Base-by-base conservation (phyloP, 2,329 filamentous ascomycete species). In the Zopfia rhizophila region DNA sequence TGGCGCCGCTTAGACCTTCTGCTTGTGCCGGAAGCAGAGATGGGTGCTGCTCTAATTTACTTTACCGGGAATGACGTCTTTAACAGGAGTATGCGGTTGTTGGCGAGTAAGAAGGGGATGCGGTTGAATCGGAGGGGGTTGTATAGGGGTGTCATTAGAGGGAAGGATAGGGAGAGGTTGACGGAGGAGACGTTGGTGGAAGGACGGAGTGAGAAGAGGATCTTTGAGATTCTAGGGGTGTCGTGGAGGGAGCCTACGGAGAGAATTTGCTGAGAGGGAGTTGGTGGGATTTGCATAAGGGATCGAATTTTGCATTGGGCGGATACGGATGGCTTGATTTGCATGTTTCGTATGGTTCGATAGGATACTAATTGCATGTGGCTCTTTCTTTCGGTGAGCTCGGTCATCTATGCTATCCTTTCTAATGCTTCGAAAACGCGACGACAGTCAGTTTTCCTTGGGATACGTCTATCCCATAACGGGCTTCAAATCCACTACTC, bases 21-120 rank as follows among this genome's bases (percentile, higher is more conserved):
- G 1, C 81, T 95, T 3, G 92, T 96, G 1, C 91, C 92, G 0
- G 85, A 86, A 56, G 77, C 82, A 2, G 87, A 96, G 69, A 79
- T 91, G 38, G 93, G 93, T 1, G 92, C 90, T 0, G 91, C 92
- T 0, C 68, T 97, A 51, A 82, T 97, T n/a, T 97, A 97, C 66
- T 97, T 97, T 64, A 97, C 93, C 0, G 93, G 93, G 1, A 94
- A 97, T 58, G 92, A 96, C 66, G 88, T 96, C 23, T 97, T 97
- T 75, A 97, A 97, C 69, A 80, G 92, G 12, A 95, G 90, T 63
- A 83, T 97, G 68, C 77, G 93, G 53, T 73, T 95, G 12, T 70
- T 97, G 53, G 91, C 91, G 11, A 83, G 85, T 27, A 91, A 85
- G 72, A 94, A 90, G 72, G 83, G 85, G 0, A 91, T 95, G 90